Base-by-base conservation (phyloP, 495 filamentous ascomycete species). In the Penicillium paradoxum region DNA sequence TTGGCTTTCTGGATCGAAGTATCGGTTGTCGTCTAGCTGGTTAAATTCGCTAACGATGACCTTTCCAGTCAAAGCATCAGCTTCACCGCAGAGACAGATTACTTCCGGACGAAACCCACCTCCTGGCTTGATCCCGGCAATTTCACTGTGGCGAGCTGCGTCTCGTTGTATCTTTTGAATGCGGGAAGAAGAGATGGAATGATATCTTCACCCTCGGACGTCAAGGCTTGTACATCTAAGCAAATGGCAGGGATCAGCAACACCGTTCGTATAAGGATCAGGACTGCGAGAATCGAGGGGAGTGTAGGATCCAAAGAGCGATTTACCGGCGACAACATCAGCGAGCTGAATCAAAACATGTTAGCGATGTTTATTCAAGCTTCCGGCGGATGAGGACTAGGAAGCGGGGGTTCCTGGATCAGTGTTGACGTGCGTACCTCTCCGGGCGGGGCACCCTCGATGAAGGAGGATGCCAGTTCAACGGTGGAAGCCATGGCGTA, bases 101-200 rank as follows among this genome's bases (percentile, higher is more conserved):
- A 34, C 14, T 22, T 11, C 2, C 7, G 27, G 18, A 29, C n/a
- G 21, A 37, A 38, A 62, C 76, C 44, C 51, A 90, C 87, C 71
- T 79, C 75, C 67, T 93, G 82, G 66, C 83, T 90, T 49, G 86
- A 79, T 10, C 90, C 90, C 5, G 93, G 93, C 13, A 97, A 81
- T 75, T 95, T 96, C 46, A 88, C 84, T 8, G 88, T 88, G 25
- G 83, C 71, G 66, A 97, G 86, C 69, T 99, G 95, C 69, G 89
- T 86, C 68, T 97, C 91, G 63, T 96, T 97, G 80, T 99, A 97
- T 69, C 86, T 88, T 72, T 91, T 79, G 72, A 97, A 93, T 0
- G 93, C 91, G 3, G 90, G 89, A 4, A 72, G 77, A 10, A 96
- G 84, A 34, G 86, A 83, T 47, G 79, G 67, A 24, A 91, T 70